Conservation (phyloP, 1,284 basidiomycete genomes). For the Fomitopsis pinicola region DNA sequence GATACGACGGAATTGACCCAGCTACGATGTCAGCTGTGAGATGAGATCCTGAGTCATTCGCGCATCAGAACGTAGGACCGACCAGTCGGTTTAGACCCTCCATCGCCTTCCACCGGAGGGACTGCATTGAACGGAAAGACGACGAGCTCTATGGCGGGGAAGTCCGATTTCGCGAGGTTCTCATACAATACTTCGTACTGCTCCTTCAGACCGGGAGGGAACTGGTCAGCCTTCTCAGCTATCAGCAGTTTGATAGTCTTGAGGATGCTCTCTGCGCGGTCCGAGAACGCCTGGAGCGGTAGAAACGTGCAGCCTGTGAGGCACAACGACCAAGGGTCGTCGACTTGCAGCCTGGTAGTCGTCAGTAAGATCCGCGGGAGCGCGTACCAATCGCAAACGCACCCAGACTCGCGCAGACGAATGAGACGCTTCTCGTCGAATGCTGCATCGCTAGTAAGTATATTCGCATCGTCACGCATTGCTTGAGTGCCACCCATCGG, state of each 20-base stretch:
- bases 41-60: no score
- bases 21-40: neutral
- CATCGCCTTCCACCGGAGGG: neutral
- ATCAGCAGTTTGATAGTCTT: neutral
- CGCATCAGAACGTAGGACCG: no score
- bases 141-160: neutral
- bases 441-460: neutral
- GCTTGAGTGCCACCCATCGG: no score
- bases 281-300: neutral
- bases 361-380: no score
- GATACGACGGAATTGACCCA: constrained; percentile 16
- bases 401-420: no score
- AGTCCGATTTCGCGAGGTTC: neutral
- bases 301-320: neutral
- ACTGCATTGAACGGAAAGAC: neutral
- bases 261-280: neutral
- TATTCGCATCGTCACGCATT: no score
- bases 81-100: neutral
- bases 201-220: neutral
- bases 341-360: neutral
- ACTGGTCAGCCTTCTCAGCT: neutral
- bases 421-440: neutral
- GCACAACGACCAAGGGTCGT: neutral
- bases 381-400: no score
- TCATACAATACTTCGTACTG: neutral